Evolutionary conservation across 495 filamentous ascomycete species (phyloP), one percentile per base, ranked within the genome.

Genomic region (Physcia stellaris): DNA sequence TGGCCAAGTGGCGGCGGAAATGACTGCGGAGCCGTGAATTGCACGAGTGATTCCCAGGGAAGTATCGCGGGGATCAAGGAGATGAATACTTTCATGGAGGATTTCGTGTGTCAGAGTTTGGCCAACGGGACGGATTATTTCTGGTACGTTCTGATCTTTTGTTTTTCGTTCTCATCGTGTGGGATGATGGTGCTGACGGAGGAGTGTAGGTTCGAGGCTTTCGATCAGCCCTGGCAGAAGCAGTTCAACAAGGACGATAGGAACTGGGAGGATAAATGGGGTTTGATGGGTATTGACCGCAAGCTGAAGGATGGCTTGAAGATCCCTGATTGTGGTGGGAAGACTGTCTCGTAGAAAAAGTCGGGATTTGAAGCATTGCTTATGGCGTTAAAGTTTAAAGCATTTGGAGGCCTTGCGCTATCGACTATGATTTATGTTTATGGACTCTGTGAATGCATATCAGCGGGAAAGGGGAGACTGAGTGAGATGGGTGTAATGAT

Each of bases 191-290:
- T 17, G 20, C 21, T 18, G 13, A n/a, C 22, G 19, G 20, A 37
- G 15, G 16, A 19, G n/a, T 18, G 17, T 21, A 47, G 47, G 49
- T 52, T 52, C 34, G 49, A 52, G 35, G 49, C 49, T 4, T 52
- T 52, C 19, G 49, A 52, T 33, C 45, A 56, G 30, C 44, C 45
- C 6, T 98, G 90, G 90, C 95, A 95, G 61, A 59, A 80, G 18
- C 43, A 48, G 18, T 92, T 73, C 57, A 79, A 98, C 53, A 64
- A 58, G 2, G 53, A 60, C 1, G 74, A 70, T 10, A 67, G 86
- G 59, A 66, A 83, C 40, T 95, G 87, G 87, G 90, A 98, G 60
- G 84, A 92, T 50, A 81, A 94, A 51, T 96, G 88, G 88, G 90
- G 90, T 21, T 60, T 98, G 16, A 78, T 98, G 75, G 85, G 93